Conservation (phyloP, 176 grass and related monocot species). For the Aegilops umbellulata region DNA sequence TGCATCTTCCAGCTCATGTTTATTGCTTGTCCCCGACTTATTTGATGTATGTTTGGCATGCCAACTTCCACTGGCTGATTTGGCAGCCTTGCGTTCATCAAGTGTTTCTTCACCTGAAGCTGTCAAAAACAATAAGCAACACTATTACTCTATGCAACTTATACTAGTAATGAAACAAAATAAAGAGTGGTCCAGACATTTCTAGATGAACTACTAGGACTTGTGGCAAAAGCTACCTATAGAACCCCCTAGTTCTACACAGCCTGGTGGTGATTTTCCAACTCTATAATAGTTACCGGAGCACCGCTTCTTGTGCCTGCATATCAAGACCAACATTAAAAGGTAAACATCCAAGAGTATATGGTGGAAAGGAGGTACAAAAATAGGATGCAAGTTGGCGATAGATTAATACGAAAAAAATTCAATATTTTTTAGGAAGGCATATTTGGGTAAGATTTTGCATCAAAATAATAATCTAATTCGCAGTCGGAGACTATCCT, state of each 20-base stretch:
- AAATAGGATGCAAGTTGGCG: background rate
- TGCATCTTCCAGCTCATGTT: slow-evolving; percentile 12
- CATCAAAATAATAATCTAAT: slow-evolving; percentile 23
- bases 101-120: slow-evolving; percentile 38
- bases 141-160: background rate
- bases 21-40: slow-evolving; percentile 25
- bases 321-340: slow-evolving; percentile 33
- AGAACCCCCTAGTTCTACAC: slow-evolving; percentile 4
- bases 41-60: slow-evolving; percentile 27
- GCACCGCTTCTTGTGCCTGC: slow-evolving; percentile 48
- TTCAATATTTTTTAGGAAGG: background rate
- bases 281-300: slow-evolving; percentile 42
- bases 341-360: slow-evolving; percentile 20
- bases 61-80: slow-evolving; percentile 24
- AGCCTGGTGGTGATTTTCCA: slow-evolving; percentile 28
- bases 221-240: slow-evolving; percentile 45
- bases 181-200: slow-evolving; percentile 28
- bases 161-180: slow-evolving; percentile 9
- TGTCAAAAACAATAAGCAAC: slow-evolving; percentile 24
- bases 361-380: background rate
- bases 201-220: slow-evolving; percentile 7
- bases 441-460: background rate
- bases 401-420: background rate
- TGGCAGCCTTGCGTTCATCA: slow-evolving; percentile 17
- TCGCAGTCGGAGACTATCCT: background rate